These are phyloP conservation scores for Phytophthora capsici DNA, from an alignment of 352 stramenopile genomes.

Conservation along the genomic window DNA sequence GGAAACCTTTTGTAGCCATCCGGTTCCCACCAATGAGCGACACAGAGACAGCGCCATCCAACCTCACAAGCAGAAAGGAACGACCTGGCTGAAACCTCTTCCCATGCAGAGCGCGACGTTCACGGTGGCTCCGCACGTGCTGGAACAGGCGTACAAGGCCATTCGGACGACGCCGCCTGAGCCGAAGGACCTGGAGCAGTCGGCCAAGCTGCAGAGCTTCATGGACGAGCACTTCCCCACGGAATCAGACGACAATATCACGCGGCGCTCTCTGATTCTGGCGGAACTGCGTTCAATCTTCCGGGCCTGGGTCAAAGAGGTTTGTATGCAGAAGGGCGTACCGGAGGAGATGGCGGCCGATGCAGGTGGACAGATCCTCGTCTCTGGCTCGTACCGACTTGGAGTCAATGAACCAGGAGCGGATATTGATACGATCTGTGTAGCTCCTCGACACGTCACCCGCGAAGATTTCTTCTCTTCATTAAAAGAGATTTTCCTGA, in stretches of 20 bases:
- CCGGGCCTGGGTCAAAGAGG: conserved; percentile 84
- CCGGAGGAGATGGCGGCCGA: conserved; percentile 88
- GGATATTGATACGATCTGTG: conserved; percentile 98
- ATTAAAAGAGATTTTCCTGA: conserved; percentile 92
- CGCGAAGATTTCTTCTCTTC: conserved; percentile 97
- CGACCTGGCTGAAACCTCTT: background rate
- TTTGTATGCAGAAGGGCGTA: conserved; percentile 85
- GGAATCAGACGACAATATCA: conserved; percentile 83
- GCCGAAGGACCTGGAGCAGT: conserved; percentile 85
- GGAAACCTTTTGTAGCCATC: conserved; percentile 9
- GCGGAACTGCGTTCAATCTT: conserved; percentile 87
- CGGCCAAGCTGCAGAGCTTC: conserved; percentile 76
- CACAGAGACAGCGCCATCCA: conserved; percentile 25
- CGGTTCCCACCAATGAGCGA: conserved; percentile 24
- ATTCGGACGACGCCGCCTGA: conserved; percentile 88
- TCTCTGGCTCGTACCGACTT: conserved; percentile 95
- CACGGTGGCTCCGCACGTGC: conserved; percentile 70
- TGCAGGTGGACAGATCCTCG: conserved; percentile 86
- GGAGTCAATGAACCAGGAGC: conserved; percentile 97
- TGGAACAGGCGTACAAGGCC: conserved; percentile 91
- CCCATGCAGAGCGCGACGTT: conserved; percentile 74
- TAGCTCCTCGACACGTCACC: conserved; percentile 95
- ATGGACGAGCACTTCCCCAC: conserved; percentile 86
- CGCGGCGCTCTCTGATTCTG: conserved; percentile 84
- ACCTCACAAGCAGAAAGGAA: conserved; percentile 23